A percentile compares a stretch with the other conserved stretches of the same genome.
phyloP scores from a whole-genome alignment of 352 stramenopile species.

The Phytopythium cucurbitacearum region DNA sequence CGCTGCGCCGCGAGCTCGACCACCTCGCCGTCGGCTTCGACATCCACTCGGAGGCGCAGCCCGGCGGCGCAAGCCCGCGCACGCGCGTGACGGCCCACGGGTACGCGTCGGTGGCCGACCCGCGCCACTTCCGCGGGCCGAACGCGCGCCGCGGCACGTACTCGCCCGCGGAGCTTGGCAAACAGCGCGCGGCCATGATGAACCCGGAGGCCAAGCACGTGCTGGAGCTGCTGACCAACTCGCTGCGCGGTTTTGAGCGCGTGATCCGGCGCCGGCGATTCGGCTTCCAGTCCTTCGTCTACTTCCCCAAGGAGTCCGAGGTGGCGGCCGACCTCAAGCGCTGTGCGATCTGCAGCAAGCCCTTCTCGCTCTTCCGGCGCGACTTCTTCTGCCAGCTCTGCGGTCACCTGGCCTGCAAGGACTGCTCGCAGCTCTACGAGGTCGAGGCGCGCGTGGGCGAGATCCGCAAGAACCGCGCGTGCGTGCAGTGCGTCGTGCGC shows the following conservation, averaged over 20 bases:
- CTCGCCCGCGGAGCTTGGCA: slow-evolving; percentile 23
- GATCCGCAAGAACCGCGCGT: slow-evolving; percentile 43
- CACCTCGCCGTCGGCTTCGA: slow-evolving; percentile 59
- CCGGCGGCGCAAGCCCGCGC: slow-evolving; percentile 20
- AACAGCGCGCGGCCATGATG: slow-evolving; percentile 37
- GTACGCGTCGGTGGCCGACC: slow-evolving; percentile 45
- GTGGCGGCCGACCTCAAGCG: slow-evolving; percentile 9
- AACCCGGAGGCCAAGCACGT: slow-evolving; percentile 63
- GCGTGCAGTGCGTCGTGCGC: slow-evolving; percentile 47
- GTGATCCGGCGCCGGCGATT: slow-evolving; percentile 65
- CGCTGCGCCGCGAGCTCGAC: slow-evolving; percentile 46
- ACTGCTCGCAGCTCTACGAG: slow-evolving; percentile 53
- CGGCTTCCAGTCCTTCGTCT: slow-evolving; percentile 62
- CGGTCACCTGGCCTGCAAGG: slow-evolving; percentile 41
- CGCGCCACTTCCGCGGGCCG: slow-evolving; percentile 27
- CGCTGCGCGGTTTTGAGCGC: slow-evolving; percentile 52
- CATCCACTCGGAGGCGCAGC: slow-evolving; percentile 27
- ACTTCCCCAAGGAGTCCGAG: slow-evolving; percentile 16
- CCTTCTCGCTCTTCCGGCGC: slow-evolving; percentile 40
- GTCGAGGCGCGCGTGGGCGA: slow-evolving; percentile 42
- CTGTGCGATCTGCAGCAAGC: slow-evolving; percentile 36
- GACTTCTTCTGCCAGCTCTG: slow-evolving; percentile 57
- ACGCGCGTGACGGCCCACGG: slow-evolving; percentile 53
- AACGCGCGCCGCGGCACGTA: slow-evolving; percentile 11
- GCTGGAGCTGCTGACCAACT: slow-evolving; percentile 48